Base-by-base conservation (phyloP, 75 land plant species). In the Chamaecyparis obtusa region DNA sequence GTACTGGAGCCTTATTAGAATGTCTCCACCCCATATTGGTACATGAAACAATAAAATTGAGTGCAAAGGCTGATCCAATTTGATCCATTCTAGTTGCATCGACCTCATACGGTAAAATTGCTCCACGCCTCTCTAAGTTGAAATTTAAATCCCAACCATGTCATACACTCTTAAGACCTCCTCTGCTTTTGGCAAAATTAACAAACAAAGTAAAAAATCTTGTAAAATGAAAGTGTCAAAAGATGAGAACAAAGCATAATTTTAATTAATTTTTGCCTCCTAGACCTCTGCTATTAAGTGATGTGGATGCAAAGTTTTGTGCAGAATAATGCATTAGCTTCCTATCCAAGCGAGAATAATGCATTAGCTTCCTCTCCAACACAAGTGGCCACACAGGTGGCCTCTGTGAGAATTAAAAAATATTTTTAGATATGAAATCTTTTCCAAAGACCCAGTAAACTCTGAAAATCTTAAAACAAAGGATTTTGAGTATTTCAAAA, bases 1-100 rank as follows among this genome's bases (percentile, higher is more conserved):
- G n/a, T n/a, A n/a, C n/a, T n/a, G n/a, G n/a, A n/a, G n/a, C n/a
- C n/a, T n/a, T n/a, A n/a, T n/a, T n/a, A n/a, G n/a, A n/a, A n/a
- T n/a, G n/a, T n/a, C n/a, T n/a, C n/a, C n/a, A n/a, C n/a, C n/a
- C n/a, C n/a, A n/a, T n/a, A n/a, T n/a, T n/a, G n/a, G n/a, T n/a
- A n/a, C n/a, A n/a, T n/a, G n/a, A n/a, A n/a, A n/a, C n/a, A n/a
- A n/a, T n/a, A n/a, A n/a, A n/a, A n/a, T n/a, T n/a, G n/a, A n/a
- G n/a, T n/a, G n/a, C n/a, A n/a, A n/a, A n/a, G n/a, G n/a, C n/a
- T n/a, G n/a, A n/a, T 30, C 67, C 5, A 51, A 85, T 85, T 55
- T 39, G 51, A 54, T 87, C 75, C 92, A 90, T 89, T n/a, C 60
- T 90, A 37, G 90, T 92, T 8, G 93, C 94, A 90, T 94, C 94